A percentile compares a stretch with the other conserved stretches of the same genome.
Evolutionary conservation across 2,329 filamentous ascomycete genomes (phyloP).

Genomic region (Ophiostoma sp.): DNA sequence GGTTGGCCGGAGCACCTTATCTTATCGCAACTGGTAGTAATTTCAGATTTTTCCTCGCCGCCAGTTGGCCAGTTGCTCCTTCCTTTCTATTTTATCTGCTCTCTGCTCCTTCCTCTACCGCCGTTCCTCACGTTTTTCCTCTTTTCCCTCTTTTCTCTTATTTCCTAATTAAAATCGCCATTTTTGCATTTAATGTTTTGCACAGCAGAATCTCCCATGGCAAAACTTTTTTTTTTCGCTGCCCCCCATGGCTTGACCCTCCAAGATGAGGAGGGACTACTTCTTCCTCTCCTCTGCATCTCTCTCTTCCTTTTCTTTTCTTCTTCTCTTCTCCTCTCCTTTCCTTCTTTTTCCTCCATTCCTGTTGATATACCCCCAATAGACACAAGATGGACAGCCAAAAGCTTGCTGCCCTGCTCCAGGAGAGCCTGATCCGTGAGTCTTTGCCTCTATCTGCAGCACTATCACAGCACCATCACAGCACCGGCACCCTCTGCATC

Average conservation of each 20-base stretch:
- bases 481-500: background rate
- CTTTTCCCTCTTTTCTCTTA: background rate
- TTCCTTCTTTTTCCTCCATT: constrained; percentile 10
- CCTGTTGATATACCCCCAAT: constrained; percentile 11
- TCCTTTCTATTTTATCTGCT: background rate
- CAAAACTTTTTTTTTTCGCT: constrained; percentile 8
- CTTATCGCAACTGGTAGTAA: constrained; percentile 12
- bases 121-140: background rate
- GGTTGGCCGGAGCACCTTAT: constrained; percentile 8
- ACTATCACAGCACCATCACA: too few species aligned
- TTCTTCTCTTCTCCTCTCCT: background rate
- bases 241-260: constrained; percentile 7
- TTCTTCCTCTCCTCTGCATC: background rate
- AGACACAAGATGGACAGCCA: constrained; percentile 63
- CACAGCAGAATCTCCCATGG: constrained; percentile 18
- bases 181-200: constrained; percentile 5
- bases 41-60: background rate
- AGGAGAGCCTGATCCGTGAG: constrained; percentile 82
- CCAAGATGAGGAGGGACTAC: constrained; percentile 1
- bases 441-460: constrained; percentile 8
- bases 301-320: background rate
- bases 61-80: background rate
- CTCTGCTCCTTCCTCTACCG: constrained; percentile 4
- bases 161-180: background rate
- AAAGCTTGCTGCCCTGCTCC: constrained; percentile 78